Percentiles rank a stretch among this genome's conserved stretches.
These are phyloP conservation scores for Letharia lupina DNA, from an alignment of 495 filamentous ascomycete genomes.

Conservation along the genomic window DNA sequence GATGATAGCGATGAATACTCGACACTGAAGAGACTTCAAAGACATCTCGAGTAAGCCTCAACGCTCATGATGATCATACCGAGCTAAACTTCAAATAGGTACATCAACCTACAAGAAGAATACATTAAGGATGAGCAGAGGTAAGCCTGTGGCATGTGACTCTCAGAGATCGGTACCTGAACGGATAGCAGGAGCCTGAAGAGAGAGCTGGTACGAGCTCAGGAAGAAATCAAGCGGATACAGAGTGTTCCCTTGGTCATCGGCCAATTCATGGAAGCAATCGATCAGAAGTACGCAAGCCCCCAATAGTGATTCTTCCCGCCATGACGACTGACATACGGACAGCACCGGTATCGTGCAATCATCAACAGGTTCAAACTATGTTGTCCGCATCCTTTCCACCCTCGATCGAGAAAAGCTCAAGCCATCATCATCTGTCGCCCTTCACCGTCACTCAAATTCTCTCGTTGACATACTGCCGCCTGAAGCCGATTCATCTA, in stretches of 20 bases:
- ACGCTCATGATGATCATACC: background rate
- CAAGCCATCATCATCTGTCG: slow-evolving; percentile 95
- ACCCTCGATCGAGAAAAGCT: slow-evolving; percentile 96
- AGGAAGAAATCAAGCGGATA: slow-evolving; percentile 99
- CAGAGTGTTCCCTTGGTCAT: slow-evolving; percentile 97
- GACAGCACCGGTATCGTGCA: slow-evolving; percentile 93
- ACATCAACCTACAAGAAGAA: slow-evolving; percentile 97
- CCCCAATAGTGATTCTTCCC: background rate
- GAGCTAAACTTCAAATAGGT: slow-evolving; percentile 47
- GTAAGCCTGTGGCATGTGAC: slow-evolving; percentile 36
- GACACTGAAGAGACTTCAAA: slow-evolving; percentile 86
- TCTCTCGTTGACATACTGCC: slow-evolving; percentile 96
- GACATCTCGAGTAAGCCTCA: slow-evolving; percentile 74
- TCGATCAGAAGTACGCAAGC: slow-evolving; percentile 84
- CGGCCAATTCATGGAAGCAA: slow-evolving; percentile 99
- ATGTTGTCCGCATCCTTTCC: slow-evolving; percentile 95
- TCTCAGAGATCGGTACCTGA: slow-evolving; percentile 6
- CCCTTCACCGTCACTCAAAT: slow-evolving; percentile 95
- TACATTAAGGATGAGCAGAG: slow-evolving; percentile 99
- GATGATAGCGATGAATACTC: slow-evolving; percentile 92
- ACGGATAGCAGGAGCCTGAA: slow-evolving; percentile 67
- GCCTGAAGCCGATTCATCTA: slow-evolving; percentile 94
- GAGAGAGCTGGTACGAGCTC: slow-evolving; percentile 90
- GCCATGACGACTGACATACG: slow-evolving; percentile 25
- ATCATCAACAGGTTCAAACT: slow-evolving; percentile 95